phyloP scores from a whole-genome alignment of 495 filamentous ascomycete species.

The Neurospora sp. region DNA sequence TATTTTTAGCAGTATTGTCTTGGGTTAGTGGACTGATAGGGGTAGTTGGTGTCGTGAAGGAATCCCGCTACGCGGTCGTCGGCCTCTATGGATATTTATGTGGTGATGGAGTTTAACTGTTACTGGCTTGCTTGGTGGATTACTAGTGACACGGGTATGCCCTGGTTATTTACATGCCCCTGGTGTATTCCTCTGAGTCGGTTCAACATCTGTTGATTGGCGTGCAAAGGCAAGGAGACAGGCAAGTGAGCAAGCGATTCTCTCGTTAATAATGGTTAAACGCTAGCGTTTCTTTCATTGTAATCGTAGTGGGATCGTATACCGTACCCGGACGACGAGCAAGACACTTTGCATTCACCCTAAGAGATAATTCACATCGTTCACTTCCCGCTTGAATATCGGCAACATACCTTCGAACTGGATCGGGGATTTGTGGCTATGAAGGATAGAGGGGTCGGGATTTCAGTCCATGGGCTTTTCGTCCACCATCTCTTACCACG shows the following conservation, averaged over 20 bases:
- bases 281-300: background rate
- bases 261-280: background rate
- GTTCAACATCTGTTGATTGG: too few relatives aligned
- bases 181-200: background rate
- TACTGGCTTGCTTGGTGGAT: background rate
- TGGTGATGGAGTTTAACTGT: background rate
- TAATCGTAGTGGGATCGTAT: background rate
- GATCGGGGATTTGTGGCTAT: background rate
- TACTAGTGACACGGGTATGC: background rate
- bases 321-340: background rate
- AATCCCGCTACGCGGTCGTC: background rate
- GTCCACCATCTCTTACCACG: too few relatives aligned
- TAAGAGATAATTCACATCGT: background rate
- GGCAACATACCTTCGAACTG: background rate
- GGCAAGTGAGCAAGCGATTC: background rate
- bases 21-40: background rate
- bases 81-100: background rate
- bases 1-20: slow-evolving; percentile 2
- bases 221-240: background rate
- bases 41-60: background rate
- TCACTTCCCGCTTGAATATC: background rate
- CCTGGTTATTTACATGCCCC: background rate
- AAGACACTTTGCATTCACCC: background rate
- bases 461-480: background rate
- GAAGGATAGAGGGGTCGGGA: background rate